Evolutionary conservation across 192 early-diverging fungal species (phyloP).

Genomic region (Spizellomyces punctatus): DNA sequence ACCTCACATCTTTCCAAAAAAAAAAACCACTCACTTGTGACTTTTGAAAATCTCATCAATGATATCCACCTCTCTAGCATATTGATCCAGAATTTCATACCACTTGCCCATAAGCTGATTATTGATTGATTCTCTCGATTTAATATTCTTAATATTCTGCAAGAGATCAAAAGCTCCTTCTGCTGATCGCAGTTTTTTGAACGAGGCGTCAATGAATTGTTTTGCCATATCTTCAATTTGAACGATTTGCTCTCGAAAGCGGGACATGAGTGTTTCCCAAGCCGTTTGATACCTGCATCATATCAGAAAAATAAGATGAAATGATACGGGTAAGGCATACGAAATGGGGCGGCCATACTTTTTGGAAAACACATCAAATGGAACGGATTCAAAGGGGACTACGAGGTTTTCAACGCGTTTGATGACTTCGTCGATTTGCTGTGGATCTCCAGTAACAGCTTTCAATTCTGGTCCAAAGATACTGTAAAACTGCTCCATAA

Average conservation of each 20-base stretch:
- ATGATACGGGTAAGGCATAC: neutral
- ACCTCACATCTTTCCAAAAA: too few species aligned
- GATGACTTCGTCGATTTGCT: conserved; percentile 69
- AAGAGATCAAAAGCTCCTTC: conserved; percentile 67
- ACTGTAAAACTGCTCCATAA: conserved; percentile 70
- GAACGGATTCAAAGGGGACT: conserved; percentile 59
- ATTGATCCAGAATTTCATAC: conserved; percentile 68
- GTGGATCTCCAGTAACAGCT: conserved; percentile 67
- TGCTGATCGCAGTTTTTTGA: conserved; percentile 65
- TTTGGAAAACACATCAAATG: conserved; percentile 65
- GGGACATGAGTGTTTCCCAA: conserved; percentile 61
- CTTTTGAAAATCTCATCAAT: conserved; percentile 65
- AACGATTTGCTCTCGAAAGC: conserved; percentile 67
- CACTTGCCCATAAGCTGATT: conserved; percentile 69
- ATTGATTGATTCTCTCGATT: conserved; percentile 60
- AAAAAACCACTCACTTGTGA: conserved; percentile 43
- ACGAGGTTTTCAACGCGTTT: conserved; percentile 64
- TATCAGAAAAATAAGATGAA: neutral
- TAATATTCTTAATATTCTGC: conserved; percentile 70
- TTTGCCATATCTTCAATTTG: conserved; percentile 72
- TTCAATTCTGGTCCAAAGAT: conserved; percentile 70
- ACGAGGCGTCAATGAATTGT: conserved; percentile 67
- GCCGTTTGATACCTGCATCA: conserved; percentile 49
- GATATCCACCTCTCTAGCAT: conserved; percentile 62
- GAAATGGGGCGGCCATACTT: conserved; percentile 35